A percentile compares a stretch with the other conserved stretches of the same genome.
Conservation (phyloP, 495 filamentous ascomycete species). For the Aspergillus sclerotiicarbonarius region DNA sequence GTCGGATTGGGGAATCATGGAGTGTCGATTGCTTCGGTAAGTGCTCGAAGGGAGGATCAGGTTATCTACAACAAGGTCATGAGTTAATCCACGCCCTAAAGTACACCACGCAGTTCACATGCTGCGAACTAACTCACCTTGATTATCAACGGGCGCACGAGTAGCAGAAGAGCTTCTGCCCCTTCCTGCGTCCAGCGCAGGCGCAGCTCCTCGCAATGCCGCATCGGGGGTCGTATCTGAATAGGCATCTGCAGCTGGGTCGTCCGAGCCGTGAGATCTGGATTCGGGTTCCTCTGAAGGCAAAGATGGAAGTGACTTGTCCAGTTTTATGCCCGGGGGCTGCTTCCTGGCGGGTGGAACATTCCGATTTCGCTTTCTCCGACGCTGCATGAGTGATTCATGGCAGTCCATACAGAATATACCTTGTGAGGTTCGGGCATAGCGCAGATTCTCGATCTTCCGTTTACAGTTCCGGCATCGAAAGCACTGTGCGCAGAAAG, state of each 20-base stretch:
- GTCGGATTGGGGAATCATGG: conserved; percentile 57
- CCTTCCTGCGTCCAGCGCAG: conserved; percentile 28
- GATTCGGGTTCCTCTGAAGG: conserved; percentile 65
- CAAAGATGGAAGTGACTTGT: conserved; percentile 92
- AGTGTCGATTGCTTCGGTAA: conserved; percentile 78
- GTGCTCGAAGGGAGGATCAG: conserved; percentile 69
- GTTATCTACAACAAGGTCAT: conserved; percentile 38
- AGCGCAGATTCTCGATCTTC: conserved; percentile 97
- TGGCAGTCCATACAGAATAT: conserved; percentile 99
- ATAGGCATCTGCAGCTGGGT: conserved; percentile 60
- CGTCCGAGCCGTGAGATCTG: conserved; percentile 65
- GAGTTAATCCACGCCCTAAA: background rate
- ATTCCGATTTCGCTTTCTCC: conserved; percentile 80
- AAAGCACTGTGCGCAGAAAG: conserved; percentile 98
- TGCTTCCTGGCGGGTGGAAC: conserved; percentile 54
- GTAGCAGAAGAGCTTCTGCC: conserved; percentile 11
- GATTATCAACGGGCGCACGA: conserved; percentile 16
- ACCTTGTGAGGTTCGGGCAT: conserved; percentile 95
- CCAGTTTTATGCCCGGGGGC: conserved; percentile 63
- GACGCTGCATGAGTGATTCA: conserved; percentile 94
- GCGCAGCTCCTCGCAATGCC: conserved; percentile 60
- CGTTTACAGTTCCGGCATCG: conserved; percentile 96
- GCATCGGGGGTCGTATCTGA: conserved; percentile 69
- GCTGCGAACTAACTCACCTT: conserved; percentile 19
- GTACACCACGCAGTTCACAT: background rate